These are phyloP conservation scores for Aristolochia contorta DNA, from an alignment of 164 flowering plant species.

Conservation along the genomic window DNA sequence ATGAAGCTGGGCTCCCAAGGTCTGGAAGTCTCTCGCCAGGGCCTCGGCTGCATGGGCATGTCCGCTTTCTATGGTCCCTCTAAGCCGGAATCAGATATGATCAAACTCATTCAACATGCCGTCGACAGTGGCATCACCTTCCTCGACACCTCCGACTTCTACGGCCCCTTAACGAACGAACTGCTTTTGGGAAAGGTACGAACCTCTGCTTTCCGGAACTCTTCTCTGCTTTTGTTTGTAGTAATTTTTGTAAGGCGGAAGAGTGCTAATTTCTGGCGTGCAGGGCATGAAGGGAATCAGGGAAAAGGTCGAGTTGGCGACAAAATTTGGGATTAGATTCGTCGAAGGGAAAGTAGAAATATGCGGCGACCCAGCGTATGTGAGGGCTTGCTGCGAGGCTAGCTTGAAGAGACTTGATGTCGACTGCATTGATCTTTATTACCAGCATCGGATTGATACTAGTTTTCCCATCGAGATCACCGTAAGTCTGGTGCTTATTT, in stretches of 20 bases:
- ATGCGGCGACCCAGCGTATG: slow-evolving; percentile 12
- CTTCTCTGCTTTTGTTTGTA: neutral
- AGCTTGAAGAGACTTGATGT: slow-evolving; percentile 14
- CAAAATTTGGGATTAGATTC: slow-evolving; percentile 13
- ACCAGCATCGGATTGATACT: slow-evolving; percentile 15
- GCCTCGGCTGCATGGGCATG: slow-evolving; percentile 34
- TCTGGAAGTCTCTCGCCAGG: slow-evolving; percentile 21
- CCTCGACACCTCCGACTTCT: slow-evolving; percentile 35
- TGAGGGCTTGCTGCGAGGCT: slow-evolving; percentile 11
- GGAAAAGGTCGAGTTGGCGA: slow-evolving; percentile 16
- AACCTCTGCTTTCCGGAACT: neutral
- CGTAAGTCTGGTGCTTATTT: neutral
- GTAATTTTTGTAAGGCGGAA: too few relatives aligned
- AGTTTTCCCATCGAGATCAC: slow-evolving; percentile 11
- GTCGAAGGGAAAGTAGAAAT: slow-evolving; percentile 4
- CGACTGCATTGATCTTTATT: slow-evolving; percentile 14
- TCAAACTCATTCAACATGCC: slow-evolving; percentile 26
- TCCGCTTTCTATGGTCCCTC: slow-evolving; percentile 25
- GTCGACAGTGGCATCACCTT: slow-evolving; percentile 25
- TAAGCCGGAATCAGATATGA: slow-evolving; percentile 27
- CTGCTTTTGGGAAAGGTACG: slow-evolving; percentile 22
- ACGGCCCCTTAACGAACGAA: slow-evolving; percentile 31
- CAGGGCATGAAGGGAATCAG: slow-evolving; percentile 15
- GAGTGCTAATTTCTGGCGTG: neutral
- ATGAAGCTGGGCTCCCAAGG: slow-evolving; percentile 31